A percentile compares a stretch with the other conserved stretches of the same genome.
These are phyloP conservation scores for Lasiodiplodia gonubiensis DNA, from an alignment of 2,329 filamentous ascomycete genomes.

Conservation along the genomic window DNA sequence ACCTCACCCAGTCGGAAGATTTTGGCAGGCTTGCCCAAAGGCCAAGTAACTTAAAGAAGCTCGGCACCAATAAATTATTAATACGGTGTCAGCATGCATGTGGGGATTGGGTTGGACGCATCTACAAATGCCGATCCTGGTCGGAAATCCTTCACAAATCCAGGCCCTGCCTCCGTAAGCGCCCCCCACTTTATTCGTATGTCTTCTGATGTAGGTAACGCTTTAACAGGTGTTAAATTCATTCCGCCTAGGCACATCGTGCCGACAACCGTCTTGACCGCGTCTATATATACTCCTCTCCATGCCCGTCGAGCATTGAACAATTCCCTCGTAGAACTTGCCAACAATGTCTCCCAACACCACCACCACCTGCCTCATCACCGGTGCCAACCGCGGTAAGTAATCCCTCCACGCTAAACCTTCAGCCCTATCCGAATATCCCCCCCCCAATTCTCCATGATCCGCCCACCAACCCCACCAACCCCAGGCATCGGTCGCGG, in stretches of 20 bases:
- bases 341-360: not conserved
- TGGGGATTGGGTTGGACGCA: not conserved
- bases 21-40: no score
- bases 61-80: no score
- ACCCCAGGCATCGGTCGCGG: conserved; percentile 44
- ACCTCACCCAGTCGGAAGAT: no score
- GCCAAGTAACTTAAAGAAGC: no score
- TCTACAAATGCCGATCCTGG: not conserved
- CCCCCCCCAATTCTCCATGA: no score
- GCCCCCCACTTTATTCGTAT: not conserved
- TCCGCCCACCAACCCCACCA: not conserved
- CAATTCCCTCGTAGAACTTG: not conserved
- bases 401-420: not conserved
- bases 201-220: not conserved
- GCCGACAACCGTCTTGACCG: not conserved
- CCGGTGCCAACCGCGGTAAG: conserved; percentile 42
- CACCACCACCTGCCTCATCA: conserved; percentile 38
- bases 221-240: no score
- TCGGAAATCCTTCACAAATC: not conserved
- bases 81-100: not conserved
- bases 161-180: not conserved
- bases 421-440: no score
- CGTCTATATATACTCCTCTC: not conserved
- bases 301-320: not conserved
- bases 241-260: not conserved